A percentile compares a stretch with the other conserved stretches of the same genome.
Conservation (phyloP, 2,329 filamentous ascomycete species). For the Pestalotiopsis sp. region DNA sequence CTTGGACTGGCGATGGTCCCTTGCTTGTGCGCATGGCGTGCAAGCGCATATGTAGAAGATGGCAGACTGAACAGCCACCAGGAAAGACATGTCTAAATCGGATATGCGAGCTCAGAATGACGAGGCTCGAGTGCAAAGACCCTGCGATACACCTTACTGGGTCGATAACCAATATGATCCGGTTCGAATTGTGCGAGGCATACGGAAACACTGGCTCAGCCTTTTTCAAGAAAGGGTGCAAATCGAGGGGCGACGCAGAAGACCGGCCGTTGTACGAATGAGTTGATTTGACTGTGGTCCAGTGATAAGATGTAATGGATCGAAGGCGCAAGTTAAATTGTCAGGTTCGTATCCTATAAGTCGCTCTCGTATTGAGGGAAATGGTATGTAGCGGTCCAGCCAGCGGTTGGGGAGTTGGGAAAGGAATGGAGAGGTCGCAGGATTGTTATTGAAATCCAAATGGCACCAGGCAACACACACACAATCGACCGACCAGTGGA, state of each 20-base stretch:
- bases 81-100: slow-evolving; percentile 48
- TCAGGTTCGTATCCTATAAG: neutral
- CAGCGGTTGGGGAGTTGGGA: neutral
- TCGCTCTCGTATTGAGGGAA: neutral
- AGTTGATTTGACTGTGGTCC: neutral
- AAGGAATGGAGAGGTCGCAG: neutral
- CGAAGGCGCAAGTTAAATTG: neutral
- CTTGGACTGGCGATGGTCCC: slow-evolving; percentile 70
- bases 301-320: neutral
- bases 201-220: neutral
- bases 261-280: neutral
- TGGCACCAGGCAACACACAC: neutral
- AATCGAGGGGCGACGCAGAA: neutral
- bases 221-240: neutral
- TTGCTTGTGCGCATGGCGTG: slow-evolving; percentile 74
- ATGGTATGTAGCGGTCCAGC: neutral
- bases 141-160: neutral
- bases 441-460: neutral
- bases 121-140: neutral
- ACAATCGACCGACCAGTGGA: neutral
- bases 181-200: neutral
- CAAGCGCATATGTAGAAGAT: slow-evolving; percentile 80
- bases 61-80: slow-evolving; percentile 70
- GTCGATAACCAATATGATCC: neutral
- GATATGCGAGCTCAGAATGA: neutral